Conservation (phyloP, 345 rosid genomes). For the Eucalyptus viminalis region DNA sequence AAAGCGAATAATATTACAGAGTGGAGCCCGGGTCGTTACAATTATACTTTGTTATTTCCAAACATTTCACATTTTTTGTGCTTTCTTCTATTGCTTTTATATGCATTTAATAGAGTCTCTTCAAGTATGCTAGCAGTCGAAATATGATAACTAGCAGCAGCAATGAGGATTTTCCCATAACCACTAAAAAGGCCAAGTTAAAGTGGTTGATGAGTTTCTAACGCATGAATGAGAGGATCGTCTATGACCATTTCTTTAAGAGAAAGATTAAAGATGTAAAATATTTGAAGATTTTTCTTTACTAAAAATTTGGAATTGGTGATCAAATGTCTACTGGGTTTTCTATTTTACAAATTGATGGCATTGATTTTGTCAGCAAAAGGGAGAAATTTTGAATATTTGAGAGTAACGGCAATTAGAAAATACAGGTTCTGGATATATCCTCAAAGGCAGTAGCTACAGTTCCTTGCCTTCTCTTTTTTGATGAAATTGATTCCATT, state of each 20-base stretch:
- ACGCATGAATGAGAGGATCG: background rate
- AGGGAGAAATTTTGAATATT: background rate
- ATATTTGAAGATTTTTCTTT: background rate
- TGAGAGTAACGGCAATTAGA: background rate
- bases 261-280: background rate
- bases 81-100: background rate
- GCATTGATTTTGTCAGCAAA: background rate
- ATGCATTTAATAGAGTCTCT: background rate
- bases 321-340: background rate
- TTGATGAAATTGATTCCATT: slow-evolving; percentile 88
- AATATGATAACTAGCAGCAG: background rate
- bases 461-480: slow-evolving; percentile 83
- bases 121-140: background rate
- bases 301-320: background rate
- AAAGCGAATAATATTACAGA: too few relatives aligned
- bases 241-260: background rate
- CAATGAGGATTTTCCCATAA: background rate
- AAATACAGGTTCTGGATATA: slow-evolving; percentile 19
- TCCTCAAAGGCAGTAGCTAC: slow-evolving; percentile 76
- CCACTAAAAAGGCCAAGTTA: background rate
- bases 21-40: too few relatives aligned
- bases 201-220: background rate
- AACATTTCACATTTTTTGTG: background rate
- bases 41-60: background rate
- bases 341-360: background rate